Percentiles rank a stretch among this genome's conserved stretches.
phyloP scores from a whole-genome alignment of 768 basidiomycete genomes.

The Tephrocybe rancida region DNA sequence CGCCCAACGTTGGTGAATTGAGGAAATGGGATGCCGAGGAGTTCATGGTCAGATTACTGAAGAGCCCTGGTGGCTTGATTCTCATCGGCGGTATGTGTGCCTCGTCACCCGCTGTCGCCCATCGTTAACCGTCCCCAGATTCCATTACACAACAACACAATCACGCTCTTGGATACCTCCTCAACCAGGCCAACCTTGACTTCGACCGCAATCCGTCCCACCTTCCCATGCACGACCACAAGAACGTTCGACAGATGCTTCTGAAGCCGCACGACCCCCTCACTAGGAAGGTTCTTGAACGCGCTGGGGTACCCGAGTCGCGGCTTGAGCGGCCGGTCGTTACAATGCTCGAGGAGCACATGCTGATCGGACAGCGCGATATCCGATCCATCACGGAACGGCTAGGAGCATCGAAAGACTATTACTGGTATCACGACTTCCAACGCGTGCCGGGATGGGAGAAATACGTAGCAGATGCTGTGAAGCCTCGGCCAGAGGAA shows the following conservation, averaged over 20 bases:
- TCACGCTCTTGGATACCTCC: slow-evolving; percentile 24
- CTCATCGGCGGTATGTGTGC: slow-evolving; percentile 27
- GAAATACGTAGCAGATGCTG: slow-evolving; percentile 23
- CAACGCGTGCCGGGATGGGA: slow-evolving; percentile 29
- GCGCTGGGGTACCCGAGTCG: slow-evolving; percentile 28
- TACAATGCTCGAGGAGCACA: slow-evolving; percentile 31
- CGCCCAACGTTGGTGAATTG: slow-evolving; percentile 24
- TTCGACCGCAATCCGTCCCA: slow-evolving; percentile 23
- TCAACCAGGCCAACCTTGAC: slow-evolving; percentile 24
- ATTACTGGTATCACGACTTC: slow-evolving; percentile 27
- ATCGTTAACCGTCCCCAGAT: slow-evolving; percentile 12
- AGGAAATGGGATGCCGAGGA: slow-evolving; percentile 29
- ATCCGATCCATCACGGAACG: slow-evolving; percentile 27
- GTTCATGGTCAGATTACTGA: slow-evolving; percentile 28
- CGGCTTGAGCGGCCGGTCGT: slow-evolving; percentile 27
- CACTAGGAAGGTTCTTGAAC: slow-evolving; percentile 22
- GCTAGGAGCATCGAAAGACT: slow-evolving; percentile 23
- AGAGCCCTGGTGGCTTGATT: slow-evolving; percentile 30
- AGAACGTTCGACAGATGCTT: slow-evolving; percentile 26
- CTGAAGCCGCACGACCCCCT: slow-evolving; percentile 24
- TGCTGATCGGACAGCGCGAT: slow-evolving; percentile 27
- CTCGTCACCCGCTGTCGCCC: not conserved
- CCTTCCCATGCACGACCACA: slow-evolving; percentile 22
- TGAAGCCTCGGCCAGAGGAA: slow-evolving; percentile 21
- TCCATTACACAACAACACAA: slow-evolving; percentile 26